Evolutionary conservation across 495 filamentous ascomycete species (phyloP).

Genomic region (Hyaloscypha bicolor): DNA sequence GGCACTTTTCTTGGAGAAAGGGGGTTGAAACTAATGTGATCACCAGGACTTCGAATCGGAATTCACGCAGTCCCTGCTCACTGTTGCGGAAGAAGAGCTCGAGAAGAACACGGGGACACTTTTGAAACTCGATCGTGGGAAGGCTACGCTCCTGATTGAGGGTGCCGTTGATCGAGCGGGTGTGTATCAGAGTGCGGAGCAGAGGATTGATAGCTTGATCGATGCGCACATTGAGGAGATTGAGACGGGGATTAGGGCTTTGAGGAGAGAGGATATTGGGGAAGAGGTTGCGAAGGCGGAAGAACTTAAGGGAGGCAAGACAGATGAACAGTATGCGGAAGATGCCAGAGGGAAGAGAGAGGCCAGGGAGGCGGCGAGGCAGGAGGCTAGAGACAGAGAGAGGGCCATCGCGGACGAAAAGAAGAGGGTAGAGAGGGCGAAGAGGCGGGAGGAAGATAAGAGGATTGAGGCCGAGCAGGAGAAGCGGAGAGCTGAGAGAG

Average conservation of each 20-base stretch:
- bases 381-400: conserved; percentile 65
- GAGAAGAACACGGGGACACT: conserved; percentile 73
- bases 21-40: neutral
- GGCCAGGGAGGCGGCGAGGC: conserved; percentile 49
- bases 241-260: conserved; percentile 65
- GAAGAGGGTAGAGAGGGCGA: conserved; percentile 62
- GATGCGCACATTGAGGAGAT: conserved; percentile 64
- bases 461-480: conserved; percentile 48
- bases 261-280: conserved; percentile 74
- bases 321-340: conserved; percentile 77
- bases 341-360: conserved; percentile 70
- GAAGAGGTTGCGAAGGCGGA: conserved; percentile 71
- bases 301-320: conserved; percentile 69
- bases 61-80: conserved; percentile 66
- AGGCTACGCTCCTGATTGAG: conserved; percentile 82
- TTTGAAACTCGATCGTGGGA: conserved; percentile 74
- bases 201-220: conserved; percentile 67
- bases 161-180: conserved; percentile 82
- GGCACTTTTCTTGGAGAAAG: conserved; percentile 4
- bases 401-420: conserved; percentile 68
- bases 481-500: conserved; percentile 53
- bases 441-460: conserved; percentile 57
- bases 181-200: conserved; percentile 75
- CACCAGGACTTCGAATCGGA: conserved; percentile 65
- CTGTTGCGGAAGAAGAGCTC: conserved; percentile 77